Conservation (phyloP, 2,329 filamentous ascomycete species). For the Geosmithia flava region DNA sequence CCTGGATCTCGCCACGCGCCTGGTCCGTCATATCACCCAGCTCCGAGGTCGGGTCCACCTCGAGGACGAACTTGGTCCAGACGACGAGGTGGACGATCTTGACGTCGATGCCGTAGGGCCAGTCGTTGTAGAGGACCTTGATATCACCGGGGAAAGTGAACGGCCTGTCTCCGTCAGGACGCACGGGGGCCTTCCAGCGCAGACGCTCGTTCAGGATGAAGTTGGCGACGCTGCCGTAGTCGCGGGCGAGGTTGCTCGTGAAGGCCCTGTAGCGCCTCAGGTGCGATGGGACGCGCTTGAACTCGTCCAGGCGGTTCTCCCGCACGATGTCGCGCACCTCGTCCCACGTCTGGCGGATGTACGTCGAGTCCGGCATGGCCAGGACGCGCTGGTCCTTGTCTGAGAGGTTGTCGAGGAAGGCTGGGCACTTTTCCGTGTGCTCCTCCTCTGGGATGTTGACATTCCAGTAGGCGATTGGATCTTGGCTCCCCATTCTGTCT, state of each 20-base stretch:
- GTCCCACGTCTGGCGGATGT: slow-evolving; percentile 53
- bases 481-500: slow-evolving; percentile 18
- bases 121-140: slow-evolving; percentile 79
- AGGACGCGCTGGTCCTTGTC: slow-evolving; percentile 62
- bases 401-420: slow-evolving; percentile 50
- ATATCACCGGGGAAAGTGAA: slow-evolving; percentile 34
- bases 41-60: slow-evolving; percentile 43
- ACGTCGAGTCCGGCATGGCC: slow-evolving; percentile 55
- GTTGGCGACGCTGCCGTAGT: slow-evolving; percentile 65
- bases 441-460: slow-evolving; percentile 57
- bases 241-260: slow-evolving; percentile 46
- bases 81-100: slow-evolving; percentile 76
- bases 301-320: slow-evolving; percentile 58
- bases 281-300: slow-evolving; percentile 66
- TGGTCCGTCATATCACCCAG: slow-evolving; percentile 51
- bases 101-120: slow-evolving; percentile 77
- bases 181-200: slow-evolving; percentile 45
- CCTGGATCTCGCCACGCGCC: slow-evolving; percentile 53
- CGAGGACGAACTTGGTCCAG: slow-evolving; percentile 81
- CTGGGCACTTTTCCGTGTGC: slow-evolving; percentile 56
- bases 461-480: slow-evolving; percentile 59
- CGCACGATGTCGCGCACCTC: slow-evolving; percentile 51
- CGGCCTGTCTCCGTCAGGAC: slow-evolving; percentile 15
- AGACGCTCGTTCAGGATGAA: slow-evolving; percentile 64
- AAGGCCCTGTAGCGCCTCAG: slow-evolving; percentile 68